These are phyloP conservation scores for Podila epicladia DNA, from an alignment of 192 early-diverging fungal species.

Conservation along the genomic window DNA sequence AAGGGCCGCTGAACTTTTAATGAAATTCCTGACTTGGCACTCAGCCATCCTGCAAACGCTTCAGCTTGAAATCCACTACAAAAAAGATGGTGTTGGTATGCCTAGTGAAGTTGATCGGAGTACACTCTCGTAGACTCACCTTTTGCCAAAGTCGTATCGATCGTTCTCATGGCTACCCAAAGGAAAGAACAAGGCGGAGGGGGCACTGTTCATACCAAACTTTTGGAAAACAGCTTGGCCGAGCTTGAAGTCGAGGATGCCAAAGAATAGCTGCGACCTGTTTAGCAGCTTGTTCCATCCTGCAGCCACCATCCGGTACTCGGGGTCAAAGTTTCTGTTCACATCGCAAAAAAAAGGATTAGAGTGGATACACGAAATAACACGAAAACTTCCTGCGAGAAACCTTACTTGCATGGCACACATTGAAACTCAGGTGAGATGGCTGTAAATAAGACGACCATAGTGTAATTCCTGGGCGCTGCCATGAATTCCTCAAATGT, in stretches of 20 bases:
- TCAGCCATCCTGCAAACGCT: slow-evolving; percentile 66
- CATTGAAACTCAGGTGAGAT: slow-evolving; percentile 69
- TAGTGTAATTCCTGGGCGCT: slow-evolving; percentile 73
- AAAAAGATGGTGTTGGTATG: background rate
- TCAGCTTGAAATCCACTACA: slow-evolving; percentile 72
- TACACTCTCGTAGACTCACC: slow-evolving; percentile 32
- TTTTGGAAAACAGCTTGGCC: slow-evolving; percentile 71
- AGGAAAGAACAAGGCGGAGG: slow-evolving; percentile 72
- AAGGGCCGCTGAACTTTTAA: slow-evolving; percentile 64
- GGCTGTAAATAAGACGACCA: slow-evolving; percentile 75
- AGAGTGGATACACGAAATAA: background rate
- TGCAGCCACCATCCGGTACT: slow-evolving; percentile 68
- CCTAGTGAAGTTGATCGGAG: background rate
- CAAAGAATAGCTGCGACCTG: slow-evolving; percentile 67
- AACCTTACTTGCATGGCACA: slow-evolving; percentile 74
- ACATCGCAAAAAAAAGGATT: background rate
- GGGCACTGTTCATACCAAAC: slow-evolving; percentile 67
- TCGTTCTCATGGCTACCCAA: slow-evolving; percentile 59
- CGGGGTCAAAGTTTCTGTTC: slow-evolving; percentile 73
- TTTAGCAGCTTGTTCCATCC: slow-evolving; percentile 54
- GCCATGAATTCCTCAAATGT: slow-evolving; percentile 67
- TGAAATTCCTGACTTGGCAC: slow-evolving; percentile 37
- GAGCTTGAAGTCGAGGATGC: slow-evolving; percentile 69
- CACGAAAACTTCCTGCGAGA: background rate
- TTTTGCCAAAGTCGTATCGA: slow-evolving; percentile 67